These are phyloP conservation scores for Porpolomopsis calyptriformis DNA, from an alignment of 768 basidiomycete genomes.

Conservation along the genomic window DNA sequence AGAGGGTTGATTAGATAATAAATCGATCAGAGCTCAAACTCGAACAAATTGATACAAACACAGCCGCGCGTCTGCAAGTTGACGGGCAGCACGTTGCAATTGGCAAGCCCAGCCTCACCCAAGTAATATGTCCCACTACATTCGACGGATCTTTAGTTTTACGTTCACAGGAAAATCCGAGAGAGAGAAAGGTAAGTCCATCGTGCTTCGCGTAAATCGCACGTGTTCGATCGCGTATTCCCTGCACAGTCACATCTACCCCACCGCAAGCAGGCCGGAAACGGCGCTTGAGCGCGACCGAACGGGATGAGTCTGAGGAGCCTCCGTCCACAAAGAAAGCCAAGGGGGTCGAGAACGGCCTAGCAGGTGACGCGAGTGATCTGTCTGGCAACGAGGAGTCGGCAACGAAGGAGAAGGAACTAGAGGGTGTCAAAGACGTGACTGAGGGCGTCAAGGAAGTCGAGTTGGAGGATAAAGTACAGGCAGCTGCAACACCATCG, in stretches of 20 bases:
- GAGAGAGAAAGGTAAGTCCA: conserved; percentile 61
- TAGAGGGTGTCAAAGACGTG: conserved; percentile 55
- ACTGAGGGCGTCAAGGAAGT: conserved; percentile 62
- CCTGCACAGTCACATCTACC: conserved; percentile 54
- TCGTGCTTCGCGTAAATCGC: background rate
- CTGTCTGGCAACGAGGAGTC: conserved; percentile 12
- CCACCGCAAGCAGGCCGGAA: conserved; percentile 61
- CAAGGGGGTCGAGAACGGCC: conserved; percentile 31
- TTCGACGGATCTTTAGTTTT: conserved; percentile 61
- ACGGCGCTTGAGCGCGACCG: conserved; percentile 47
- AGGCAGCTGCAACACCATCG: conserved; percentile 20
- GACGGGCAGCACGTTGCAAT: too few relatives aligned
- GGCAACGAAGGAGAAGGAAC: conserved; percentile 29
- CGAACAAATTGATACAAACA: too few relatives aligned
- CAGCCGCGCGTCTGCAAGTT: too few relatives aligned
- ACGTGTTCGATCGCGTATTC: background rate
- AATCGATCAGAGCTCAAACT: too few relatives aligned
- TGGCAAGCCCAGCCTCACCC: too few relatives aligned
- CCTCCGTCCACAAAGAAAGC: conserved; percentile 31
- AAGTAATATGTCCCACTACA: conserved; percentile 69
- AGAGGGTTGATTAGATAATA: too few relatives aligned
- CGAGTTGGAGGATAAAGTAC: conserved; percentile 39
- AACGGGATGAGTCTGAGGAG: conserved; percentile 31
- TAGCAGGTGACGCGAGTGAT: conserved; percentile 16
- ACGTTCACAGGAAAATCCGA: conserved; percentile 65